Evolutionary conservation across 345 rosid genomes (phyloP), one percentile per base, ranked within the genome.

Genomic region (Hibiscus syriacus): DNA sequence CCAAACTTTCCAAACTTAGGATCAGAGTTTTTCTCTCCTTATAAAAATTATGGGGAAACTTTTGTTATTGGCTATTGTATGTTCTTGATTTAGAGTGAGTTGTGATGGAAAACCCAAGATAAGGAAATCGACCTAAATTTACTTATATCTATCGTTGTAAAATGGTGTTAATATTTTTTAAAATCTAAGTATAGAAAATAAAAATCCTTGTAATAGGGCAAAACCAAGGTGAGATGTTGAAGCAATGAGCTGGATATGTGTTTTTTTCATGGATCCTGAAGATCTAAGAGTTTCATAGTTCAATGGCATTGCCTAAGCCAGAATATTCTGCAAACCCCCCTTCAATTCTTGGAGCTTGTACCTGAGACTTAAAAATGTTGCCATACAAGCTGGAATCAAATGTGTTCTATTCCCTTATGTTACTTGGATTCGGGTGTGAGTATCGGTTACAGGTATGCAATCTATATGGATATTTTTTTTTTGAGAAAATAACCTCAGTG

Each of bases 211-310:
- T 17, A n/a, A 46, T 49, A 82, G 85, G 84, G 41, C 85, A 74
- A 73, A 70, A 58, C 73, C 78, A 72, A 52, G 64, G 38, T 29
- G 69, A 76, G 5, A 61, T 62, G 55, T 59, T 67, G 58, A 79
- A 78, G 78, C 76, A 76, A 54, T 70, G 77, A 78, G 64, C 68
- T 58, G 75, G 67, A 53, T 60, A 66, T 54, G 54, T 60, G n/a
- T 41, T 32, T 50, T 10, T 22, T 9, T 43, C 9, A 7, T 29
- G 41, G 52, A 65, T 53, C 52, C 49, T 20, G 20, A 38, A 32
- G 17, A 30, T 22, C 38, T n/a, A n/a, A 49, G 23, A 32, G 6
- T 10, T 45, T 55, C 38, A 0, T 3, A 2, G 30, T 43, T 52
- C 20, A 25, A 68, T 58, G 43, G 68, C 26, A 61, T 70, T 36